Conservation (phyloP, 2,329 filamentous ascomycete species). For the Ascosphaera aggregata region DNA sequence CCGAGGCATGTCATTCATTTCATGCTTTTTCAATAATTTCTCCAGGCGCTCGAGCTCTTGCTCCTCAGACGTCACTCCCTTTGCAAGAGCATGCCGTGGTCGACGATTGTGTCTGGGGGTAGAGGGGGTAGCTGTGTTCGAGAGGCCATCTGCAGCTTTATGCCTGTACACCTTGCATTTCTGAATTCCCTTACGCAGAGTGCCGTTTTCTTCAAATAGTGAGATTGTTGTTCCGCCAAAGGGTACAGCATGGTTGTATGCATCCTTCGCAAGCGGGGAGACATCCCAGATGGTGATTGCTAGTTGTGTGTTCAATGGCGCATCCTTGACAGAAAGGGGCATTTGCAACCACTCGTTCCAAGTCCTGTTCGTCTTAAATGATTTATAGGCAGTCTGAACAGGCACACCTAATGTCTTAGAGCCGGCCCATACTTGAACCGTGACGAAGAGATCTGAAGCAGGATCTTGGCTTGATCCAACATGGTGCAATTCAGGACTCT, state of each 20-base stretch:
- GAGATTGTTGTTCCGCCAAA: slow-evolving; percentile 86
- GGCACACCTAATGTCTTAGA: slow-evolving; percentile 87
- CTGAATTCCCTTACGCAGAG: slow-evolving; percentile 73
- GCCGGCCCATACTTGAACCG: slow-evolving; percentile 81
- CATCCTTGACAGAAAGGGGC: slow-evolving; percentile 60
- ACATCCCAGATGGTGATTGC: slow-evolving; percentile 93
- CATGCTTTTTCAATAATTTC: slow-evolving; percentile 83
- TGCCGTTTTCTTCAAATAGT: slow-evolving; percentile 83
- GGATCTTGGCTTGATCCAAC: slow-evolving; percentile 66
- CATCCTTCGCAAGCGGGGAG: slow-evolving; percentile 49
- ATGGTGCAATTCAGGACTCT: slow-evolving; percentile 59
- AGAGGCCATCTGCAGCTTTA: slow-evolving; percentile 63
- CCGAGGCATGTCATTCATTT: slow-evolving; percentile 85
- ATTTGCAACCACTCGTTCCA: slow-evolving; percentile 96
- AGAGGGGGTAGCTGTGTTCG: slow-evolving; percentile 56
- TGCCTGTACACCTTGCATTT: slow-evolving; percentile 73
- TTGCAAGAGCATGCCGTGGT: slow-evolving; percentile 22
- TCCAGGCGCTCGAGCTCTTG: slow-evolving; percentile 79
- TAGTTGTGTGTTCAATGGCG: slow-evolving; percentile 60
- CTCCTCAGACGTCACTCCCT: slow-evolving; percentile 40
- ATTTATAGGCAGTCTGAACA: slow-evolving; percentile 77
- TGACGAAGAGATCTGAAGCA: slow-evolving; percentile 77
- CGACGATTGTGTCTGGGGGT: slow-evolving; percentile 31
- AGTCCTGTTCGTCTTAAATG: slow-evolving; percentile 47
- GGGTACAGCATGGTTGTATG: slow-evolving; percentile 56